Conservation (phyloP, 495 filamentous ascomycete species). For the Aspergillus conjunctus region DNA sequence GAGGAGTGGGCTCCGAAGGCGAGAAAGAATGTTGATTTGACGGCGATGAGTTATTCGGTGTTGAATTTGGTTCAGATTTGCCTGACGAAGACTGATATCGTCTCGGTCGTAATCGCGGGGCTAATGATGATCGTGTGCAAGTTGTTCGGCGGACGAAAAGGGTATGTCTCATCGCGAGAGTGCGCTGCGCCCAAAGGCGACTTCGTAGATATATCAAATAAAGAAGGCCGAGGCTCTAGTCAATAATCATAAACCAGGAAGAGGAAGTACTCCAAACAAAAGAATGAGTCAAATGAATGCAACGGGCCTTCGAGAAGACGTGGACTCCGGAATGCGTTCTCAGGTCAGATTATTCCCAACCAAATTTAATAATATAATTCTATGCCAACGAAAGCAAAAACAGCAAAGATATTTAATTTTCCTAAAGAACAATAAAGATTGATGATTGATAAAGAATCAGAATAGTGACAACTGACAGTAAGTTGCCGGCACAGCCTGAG, state of each 20-base stretch:
- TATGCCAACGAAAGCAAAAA: no score
- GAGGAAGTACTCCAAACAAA: no score
- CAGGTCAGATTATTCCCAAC: no score
- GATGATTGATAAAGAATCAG: neutral
- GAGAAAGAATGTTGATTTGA: neutral
- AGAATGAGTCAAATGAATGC: no score
- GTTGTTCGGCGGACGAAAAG: constrained; percentile 26
- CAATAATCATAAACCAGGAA: no score
- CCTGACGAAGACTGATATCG: constrained; percentile 31
- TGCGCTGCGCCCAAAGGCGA: constrained; percentile 9
- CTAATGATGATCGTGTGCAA: constrained; percentile 22
- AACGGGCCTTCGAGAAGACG: no score
- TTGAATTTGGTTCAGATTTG: constrained; percentile 12
- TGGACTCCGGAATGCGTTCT: no score
- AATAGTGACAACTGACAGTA: neutral
- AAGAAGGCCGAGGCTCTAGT: no score
- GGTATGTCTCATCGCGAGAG: constrained; percentile 22
- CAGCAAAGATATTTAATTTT: no score
- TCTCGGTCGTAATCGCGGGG: constrained; percentile 30
- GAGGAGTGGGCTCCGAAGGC: constrained; percentile 1
- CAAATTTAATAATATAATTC: no score
- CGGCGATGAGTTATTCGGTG: constrained; percentile 11
- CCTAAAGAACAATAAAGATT: neutral
- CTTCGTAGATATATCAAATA: neutral
- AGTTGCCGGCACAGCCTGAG: neutral